Conservation (phyloP, 352 stramenopile species). For the Phytophthora pisi region DNA sequence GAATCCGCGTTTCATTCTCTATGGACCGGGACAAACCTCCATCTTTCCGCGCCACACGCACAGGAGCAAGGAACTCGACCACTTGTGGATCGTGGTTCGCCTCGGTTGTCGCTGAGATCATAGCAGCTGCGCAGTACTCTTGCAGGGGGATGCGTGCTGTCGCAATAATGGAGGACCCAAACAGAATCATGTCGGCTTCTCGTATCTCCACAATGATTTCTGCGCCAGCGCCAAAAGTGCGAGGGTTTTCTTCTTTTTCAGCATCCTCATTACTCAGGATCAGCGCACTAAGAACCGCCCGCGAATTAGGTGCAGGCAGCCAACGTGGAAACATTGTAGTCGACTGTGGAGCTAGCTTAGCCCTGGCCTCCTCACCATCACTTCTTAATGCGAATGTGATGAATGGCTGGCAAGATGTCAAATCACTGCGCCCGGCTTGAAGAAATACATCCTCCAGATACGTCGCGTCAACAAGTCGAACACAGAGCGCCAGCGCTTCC, state of each 20-base stretch:
- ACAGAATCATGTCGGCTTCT: conserved; percentile 72
- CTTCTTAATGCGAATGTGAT: conserved; percentile 50
- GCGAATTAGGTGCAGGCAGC: conserved; percentile 45
- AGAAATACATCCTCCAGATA: conserved; percentile 61
- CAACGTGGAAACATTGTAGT: conserved; percentile 68
- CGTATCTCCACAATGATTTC: conserved; percentile 67
- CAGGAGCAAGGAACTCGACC: conserved; percentile 56
- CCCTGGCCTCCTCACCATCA: conserved; percentile 33
- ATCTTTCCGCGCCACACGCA: conserved; percentile 37
- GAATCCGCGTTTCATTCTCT: conserved; percentile 43
- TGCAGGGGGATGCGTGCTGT: conserved; percentile 52
- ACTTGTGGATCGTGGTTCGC: conserved; percentile 34
- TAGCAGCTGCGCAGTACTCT: conserved; percentile 48
- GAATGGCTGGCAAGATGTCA: conserved; percentile 54
- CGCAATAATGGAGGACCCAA: conserved; percentile 71
- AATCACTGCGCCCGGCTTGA: conserved; percentile 50
- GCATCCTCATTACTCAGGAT: conserved; percentile 27
- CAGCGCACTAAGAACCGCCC: conserved; percentile 47
- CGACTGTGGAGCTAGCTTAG: conserved; percentile 51
- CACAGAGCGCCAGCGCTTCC: conserved; percentile 44
- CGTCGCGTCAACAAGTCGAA: conserved; percentile 55
- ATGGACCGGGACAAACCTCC: conserved; percentile 15
- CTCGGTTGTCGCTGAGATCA: conserved; percentile 31
- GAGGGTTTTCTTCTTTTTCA: conserved; percentile 4
- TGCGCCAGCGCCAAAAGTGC: conserved; percentile 26